phyloP scores from a whole-genome alignment of 495 filamentous ascomycete species.

The Bacidia rubella region DNA sequence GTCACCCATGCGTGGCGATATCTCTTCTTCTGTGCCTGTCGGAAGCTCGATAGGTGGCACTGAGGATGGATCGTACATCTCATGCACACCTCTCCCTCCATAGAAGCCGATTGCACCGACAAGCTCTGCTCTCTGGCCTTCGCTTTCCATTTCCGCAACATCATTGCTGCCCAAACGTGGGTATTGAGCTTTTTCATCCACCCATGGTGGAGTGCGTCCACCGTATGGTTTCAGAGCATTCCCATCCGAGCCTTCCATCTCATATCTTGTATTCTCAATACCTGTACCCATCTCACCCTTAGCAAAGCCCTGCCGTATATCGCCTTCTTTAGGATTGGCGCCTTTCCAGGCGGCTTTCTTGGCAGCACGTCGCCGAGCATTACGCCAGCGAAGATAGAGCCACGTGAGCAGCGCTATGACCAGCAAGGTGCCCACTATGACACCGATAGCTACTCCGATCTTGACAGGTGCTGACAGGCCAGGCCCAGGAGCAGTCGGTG shows the following conservation, averaged over 20 bases:
- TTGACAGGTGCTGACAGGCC: constrained; percentile 10
- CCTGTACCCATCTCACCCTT: constrained; percentile 23
- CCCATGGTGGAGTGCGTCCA: constrained; percentile 1
- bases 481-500: not conserved
- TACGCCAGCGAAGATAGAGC: constrained; percentile 8
- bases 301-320: constrained; percentile 12
- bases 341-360: constrained; percentile 5
- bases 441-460: constrained; percentile 14
- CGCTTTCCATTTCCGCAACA: constrained; percentile 1
- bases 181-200: constrained; percentile 12
- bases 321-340: constrained; percentile 16
- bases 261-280: constrained; percentile 9
- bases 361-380: constrained; percentile 3
- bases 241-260: constrained; percentile 13
- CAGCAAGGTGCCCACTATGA: constrained; percentile 11
- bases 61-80: constrained; percentile 12
- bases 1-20: not conserved
- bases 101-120: not conserved
- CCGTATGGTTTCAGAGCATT: constrained; percentile 4
- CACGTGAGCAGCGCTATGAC: constrained; percentile 3
- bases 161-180: constrained; percentile 5
- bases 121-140: constrained; percentile 10
- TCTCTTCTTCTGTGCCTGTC: not conserved
- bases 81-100: constrained; percentile 7
- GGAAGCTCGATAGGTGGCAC: constrained; percentile 10